These are phyloP conservation scores for Tephrocybe rancida DNA, from an alignment of 768 basidiomycete species.

Conservation along the genomic window DNA sequence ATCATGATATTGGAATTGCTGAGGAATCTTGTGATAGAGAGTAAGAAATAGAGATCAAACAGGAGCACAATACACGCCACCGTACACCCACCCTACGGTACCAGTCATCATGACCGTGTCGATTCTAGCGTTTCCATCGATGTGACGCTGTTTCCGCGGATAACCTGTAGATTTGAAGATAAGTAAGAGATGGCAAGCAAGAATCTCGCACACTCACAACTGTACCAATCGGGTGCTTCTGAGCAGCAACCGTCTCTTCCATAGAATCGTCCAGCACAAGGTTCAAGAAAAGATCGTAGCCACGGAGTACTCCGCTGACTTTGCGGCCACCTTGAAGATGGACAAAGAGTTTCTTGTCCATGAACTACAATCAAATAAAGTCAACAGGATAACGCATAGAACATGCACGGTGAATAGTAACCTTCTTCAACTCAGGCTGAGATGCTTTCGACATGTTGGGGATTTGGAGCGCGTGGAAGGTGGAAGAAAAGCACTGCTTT, in stretches of 20 bases:
- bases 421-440: conserved; percentile 98
- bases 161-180: conserved; percentile 63
- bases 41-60: conserved; percentile 7
- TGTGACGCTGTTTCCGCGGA: conserved; percentile 95
- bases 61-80: conserved; percentile 7
- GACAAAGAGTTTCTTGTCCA: conserved; percentile 97
- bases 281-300: conserved; percentile 99
- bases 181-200: conserved; percentile 4
- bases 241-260: conserved; percentile 88
- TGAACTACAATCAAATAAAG: conserved; percentile 67
- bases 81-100: conserved; percentile 12
- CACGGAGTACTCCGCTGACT: conserved; percentile 92
- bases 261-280: conserved; percentile 94
- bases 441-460: conserved; percentile 87
- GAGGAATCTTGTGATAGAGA: background rate
- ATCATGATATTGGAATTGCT: too few species aligned
- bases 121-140: conserved; percentile 90
- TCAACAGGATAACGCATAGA: background rate
- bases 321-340: conserved; percentile 94
- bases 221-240: conserved; percentile 90
- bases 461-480: conserved; percentile 8
- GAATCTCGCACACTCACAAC: conserved; percentile 60
- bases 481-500: conserved; percentile 27
- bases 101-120: conserved; percentile 31
- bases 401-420: conserved; percentile 28